These are phyloP conservation scores for Prunus mira DNA, from an alignment of 306 rosid species.

Conservation along the genomic window DNA sequence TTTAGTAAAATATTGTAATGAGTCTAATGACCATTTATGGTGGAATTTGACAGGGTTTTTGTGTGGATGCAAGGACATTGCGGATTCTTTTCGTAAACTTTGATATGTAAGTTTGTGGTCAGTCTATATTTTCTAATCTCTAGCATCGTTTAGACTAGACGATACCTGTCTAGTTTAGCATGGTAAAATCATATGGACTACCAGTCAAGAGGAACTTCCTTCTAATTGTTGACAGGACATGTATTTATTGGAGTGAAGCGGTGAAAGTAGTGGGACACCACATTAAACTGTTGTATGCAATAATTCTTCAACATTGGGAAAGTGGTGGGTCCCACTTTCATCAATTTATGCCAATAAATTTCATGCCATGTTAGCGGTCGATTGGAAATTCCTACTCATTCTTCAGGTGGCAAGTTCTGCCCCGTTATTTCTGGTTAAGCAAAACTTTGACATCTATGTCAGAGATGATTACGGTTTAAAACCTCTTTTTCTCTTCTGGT, in stretches of 20 bases:
- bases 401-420: not conserved
- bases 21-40: conserved; percentile 10
- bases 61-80: conserved; percentile 89
- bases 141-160: not conserved
- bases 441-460: not conserved
- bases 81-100: conserved; percentile 83
- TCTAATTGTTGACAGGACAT: not conserved
- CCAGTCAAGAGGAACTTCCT: not conserved
- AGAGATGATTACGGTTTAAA: not conserved
- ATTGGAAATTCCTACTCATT: not conserved
- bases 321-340: not conserved
- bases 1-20: conserved; percentile 14
- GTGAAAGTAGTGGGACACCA: not conserved
- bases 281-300: not conserved
- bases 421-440: not conserved
- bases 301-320: not conserved
- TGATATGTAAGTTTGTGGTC: conserved; percentile 69
- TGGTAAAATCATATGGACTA: not conserved
- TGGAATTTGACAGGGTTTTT: conserved; percentile 73
- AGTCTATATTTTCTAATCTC: not conserved
- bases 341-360: not conserved
- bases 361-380: not conserved
- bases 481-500: not conserved
- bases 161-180: not conserved
- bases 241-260: not conserved